Evolutionary conservation across 768 basidiomycete genomes (phyloP).

Genomic region (Phlebiopsis flavidoalba): DNA sequence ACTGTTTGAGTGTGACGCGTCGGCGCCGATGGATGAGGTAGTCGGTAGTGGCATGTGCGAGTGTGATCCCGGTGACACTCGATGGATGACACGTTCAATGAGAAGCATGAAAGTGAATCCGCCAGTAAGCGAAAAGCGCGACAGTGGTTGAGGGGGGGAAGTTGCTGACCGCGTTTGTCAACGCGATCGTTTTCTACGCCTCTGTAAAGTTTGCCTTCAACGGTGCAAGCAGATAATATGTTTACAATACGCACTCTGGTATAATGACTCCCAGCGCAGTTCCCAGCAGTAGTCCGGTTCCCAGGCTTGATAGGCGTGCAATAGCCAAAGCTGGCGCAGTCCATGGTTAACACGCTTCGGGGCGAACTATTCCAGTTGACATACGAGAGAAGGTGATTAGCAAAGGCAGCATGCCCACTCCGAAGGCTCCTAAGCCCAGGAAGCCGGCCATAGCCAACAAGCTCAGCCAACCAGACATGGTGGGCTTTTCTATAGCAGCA

Average conservation of each 20-base stretch:
- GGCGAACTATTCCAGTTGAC: conserved; percentile 12
- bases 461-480: conserved; percentile 31
- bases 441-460: conserved; percentile 54
- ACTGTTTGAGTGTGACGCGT: conserved; percentile 13
- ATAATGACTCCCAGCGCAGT: conserved; percentile 89
- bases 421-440: conserved; percentile 61
- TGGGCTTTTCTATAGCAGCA: background rate
- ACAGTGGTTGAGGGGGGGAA: conserved; percentile 51
- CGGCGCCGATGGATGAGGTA: background rate
- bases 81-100: conserved; percentile 57
- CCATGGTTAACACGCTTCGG: background rate
- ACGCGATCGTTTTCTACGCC: conserved; percentile 59
- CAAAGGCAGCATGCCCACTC: conserved; percentile 70
- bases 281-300: conserved; percentile 83
- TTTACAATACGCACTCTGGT: conserved; percentile 67
- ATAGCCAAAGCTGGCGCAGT: conserved; percentile 33
- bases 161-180: conserved; percentile 29
- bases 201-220: conserved; percentile 29
- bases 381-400: conserved; percentile 67
- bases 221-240: background rate
- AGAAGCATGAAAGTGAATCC: conserved; percentile 65
- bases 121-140: conserved; percentile 54
- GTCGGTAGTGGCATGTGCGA: conserved; percentile 11
- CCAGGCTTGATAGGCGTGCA: conserved; percentile 48
- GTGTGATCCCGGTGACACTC: conserved; percentile 39